Base-by-base conservation (phyloP, 2,329 filamentous ascomycete genomes). In the Sphaerulina populicola region DNA sequence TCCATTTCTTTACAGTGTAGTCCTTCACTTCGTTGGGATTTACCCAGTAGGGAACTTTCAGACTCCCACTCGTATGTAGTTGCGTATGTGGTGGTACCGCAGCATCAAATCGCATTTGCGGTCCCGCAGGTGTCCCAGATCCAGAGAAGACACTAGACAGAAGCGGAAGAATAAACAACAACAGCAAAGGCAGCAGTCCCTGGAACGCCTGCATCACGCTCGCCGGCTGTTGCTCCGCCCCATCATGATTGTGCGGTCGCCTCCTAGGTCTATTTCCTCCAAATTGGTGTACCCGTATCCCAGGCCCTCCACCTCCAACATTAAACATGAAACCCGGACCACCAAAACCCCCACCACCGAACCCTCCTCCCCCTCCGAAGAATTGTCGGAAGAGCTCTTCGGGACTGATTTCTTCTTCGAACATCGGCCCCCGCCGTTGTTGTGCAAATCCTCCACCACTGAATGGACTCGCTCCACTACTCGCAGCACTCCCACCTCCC, bases 331-430 rank as follows among this genome's bases (percentile, higher is more conserved):
- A 96, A 61, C 88, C 86, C 23, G 88, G 88, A 12, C 88, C 63
- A 88, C 85, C 58, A 39, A 60, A 58, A 7, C 56, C 56, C 42
- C 54, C 56, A n/a, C 50, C 51, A 15, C 57, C 65, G 48, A 68
- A 67, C 23, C 37, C 46, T 78, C 62, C 77, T 74, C 74, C 75
- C 38, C 86, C 89, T 43, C 88, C 88, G 74, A 98, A 98, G 78
- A 98, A 98, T 57, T 91, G 82, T 66, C 91, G 84, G 73, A 98
- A 98, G 76, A 98, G 80, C 70, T 98, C 93, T 70, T 98, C 93
- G 0, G 93, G 90, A 49, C 86, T 94, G 62, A 98, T 87, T 67
- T 97, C 91, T 54, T 93, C 89, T 49, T 93, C 87, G 71, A 86
- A 95, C 76, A 83, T 82, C 12, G 79, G 76, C 31, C 69, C 74